Evolutionary conservation across 169 alveolate species (phyloP).

Genomic region (Eimeria acervulina): DNA sequence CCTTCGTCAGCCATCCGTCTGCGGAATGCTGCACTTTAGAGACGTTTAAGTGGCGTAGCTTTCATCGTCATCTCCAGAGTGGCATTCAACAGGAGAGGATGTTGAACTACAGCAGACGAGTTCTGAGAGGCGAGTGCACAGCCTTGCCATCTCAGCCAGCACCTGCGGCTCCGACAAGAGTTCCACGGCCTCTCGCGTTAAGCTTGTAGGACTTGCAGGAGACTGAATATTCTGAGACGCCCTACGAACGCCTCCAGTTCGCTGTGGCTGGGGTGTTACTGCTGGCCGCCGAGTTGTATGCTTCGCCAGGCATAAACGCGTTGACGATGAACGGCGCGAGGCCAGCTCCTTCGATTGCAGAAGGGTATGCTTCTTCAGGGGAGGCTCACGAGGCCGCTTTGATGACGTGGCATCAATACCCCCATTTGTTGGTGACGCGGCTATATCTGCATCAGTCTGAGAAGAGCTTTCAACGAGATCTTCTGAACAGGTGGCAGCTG

Average conservation of each 20-base stretch:
- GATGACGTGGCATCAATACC: neutral
- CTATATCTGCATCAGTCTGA: conserved; percentile 9
- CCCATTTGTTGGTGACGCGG: neutral
- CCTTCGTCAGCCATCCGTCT: conserved; percentile 11
- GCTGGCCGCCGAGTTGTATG: neutral
- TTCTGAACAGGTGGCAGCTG: neutral
- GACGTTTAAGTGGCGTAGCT: neutral
- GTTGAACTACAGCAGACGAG: conserved; percentile 25
- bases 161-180: conserved; percentile 58
- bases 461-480: neutral
- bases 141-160: conserved; percentile 65
- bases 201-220: neutral
- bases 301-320: neutral
- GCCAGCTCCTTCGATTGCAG: conserved; percentile 26
- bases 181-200: conserved; percentile 42
- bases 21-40: neutral
- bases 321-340: conserved; percentile 32
- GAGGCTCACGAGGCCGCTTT: neutral
- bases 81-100: neutral
- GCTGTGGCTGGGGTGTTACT: neutral
- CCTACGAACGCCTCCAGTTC: neutral
- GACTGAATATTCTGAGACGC: neutral
- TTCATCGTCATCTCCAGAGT: conserved; percentile 20
- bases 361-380: neutral
- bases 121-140: conserved; percentile 64